These are phyloP conservation scores for Kregervanrija delftensis DNA, from an alignment of 805 yeast genomes.

Conservation along the genomic window DNA sequence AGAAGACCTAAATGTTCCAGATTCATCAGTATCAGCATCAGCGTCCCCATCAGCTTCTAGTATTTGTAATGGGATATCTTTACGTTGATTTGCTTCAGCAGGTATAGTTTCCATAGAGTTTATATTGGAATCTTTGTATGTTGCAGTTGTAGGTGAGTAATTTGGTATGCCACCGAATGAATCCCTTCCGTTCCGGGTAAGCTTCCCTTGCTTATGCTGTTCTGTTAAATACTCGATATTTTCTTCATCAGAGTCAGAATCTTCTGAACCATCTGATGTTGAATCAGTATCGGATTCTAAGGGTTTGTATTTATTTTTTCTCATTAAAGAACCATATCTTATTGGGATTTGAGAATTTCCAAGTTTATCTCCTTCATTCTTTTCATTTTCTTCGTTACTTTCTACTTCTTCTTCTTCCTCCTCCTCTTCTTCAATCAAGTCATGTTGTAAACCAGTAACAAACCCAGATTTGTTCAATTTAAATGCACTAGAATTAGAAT, in stretches of 20 bases:
- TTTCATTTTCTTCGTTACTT: constrained; percentile 3
- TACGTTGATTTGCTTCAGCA: not conserved
- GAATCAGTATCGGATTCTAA: constrained; percentile 5
- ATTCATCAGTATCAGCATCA: too few relatives aligned
- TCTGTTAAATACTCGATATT: constrained; percentile 23
- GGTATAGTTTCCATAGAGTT: too few relatives aligned
- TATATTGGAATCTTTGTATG: too few relatives aligned
- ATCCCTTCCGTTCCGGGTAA: too few relatives aligned
- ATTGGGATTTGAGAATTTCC: not conserved
- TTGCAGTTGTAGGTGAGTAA: too few relatives aligned
- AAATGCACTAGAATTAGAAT: constrained; percentile 6
- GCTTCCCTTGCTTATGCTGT: constrained; percentile 18
- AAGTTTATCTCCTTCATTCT: not conserved
- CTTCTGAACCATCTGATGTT: constrained; percentile 12
- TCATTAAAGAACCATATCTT: constrained; percentile 13
- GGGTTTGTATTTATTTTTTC: constrained; percentile 8
- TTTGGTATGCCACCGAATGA: too few relatives aligned
- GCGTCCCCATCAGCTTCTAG: not conserved
- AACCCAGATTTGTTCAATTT: not conserved
- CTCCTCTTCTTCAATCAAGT: constrained; percentile 16
- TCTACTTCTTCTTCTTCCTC: constrained; percentile 18
- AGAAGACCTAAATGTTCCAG: too few relatives aligned
- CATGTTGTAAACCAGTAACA: constrained; percentile 13
- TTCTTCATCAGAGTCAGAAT: constrained; percentile 28
- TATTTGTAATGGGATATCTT: not conserved